phyloP scores from a whole-genome alignment of 1,284 basidiomycete species.

The Bondarzewia mesenterica region DNA sequence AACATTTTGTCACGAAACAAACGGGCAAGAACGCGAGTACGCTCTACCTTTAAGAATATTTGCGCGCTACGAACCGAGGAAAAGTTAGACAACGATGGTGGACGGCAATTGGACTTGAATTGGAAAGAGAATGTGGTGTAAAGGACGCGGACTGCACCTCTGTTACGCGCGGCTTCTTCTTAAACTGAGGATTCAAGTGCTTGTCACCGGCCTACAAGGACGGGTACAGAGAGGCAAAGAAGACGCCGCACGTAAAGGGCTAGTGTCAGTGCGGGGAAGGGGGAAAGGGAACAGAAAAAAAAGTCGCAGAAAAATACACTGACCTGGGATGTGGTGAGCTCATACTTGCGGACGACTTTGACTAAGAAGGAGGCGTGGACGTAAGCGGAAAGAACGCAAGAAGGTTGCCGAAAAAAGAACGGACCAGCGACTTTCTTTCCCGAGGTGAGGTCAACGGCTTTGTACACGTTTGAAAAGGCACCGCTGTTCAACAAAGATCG shows the following conservation, averaged over 20 bases:
- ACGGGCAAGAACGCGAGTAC: not conserved
- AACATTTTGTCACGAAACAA: constrained; percentile 1
- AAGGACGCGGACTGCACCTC: constrained; percentile 61
- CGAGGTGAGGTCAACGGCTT: constrained; percentile 74
- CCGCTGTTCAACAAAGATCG: constrained; percentile 46
- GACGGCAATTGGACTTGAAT: constrained; percentile 14
- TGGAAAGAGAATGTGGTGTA: constrained; percentile 15
- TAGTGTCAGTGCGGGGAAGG: constrained; percentile 9
- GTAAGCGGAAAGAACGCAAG: not conserved
- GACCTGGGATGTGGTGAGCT: constrained; percentile 93
- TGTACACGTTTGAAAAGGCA: constrained; percentile 98
- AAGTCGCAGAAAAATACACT: constrained; percentile 31
- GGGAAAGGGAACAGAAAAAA: constrained; percentile 23
- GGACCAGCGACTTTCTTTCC: constrained; percentile 83
- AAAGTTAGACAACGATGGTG: constrained; percentile 23
- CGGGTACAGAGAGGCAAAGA: constrained; percentile 14
- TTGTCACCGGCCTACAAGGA: constrained; percentile 74
- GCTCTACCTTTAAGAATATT: constrained; percentile 87
- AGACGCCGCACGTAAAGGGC: constrained; percentile 24
- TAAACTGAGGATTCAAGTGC: constrained; percentile 87
- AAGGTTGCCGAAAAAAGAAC: constrained; percentile 15
- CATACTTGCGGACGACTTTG: constrained; percentile 97
- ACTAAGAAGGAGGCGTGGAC: constrained; percentile 35
- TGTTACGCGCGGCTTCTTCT: constrained; percentile 92
- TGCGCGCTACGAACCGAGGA: constrained; percentile 62